phyloP scores from a whole-genome alignment of 1,139 yeast genomes.

The Magnusiomyces ingens region DNA sequence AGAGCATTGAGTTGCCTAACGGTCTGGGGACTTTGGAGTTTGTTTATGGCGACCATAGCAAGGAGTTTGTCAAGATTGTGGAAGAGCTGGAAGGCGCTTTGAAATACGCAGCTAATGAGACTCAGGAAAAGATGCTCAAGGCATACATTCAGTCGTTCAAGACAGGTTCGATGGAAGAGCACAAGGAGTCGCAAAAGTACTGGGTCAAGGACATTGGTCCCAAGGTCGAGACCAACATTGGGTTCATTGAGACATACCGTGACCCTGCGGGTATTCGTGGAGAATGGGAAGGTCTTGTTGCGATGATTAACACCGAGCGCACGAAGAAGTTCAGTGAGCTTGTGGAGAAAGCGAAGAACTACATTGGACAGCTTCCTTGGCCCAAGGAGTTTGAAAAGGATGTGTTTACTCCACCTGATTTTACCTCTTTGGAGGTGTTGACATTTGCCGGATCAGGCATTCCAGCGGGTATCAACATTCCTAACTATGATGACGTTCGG shows the following conservation, averaged over 20 bases:
- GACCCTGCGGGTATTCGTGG: conserved; percentile 91
- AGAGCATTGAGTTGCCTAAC: conserved; percentile 19
- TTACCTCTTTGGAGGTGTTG: conserved; percentile 80
- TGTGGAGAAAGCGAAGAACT: conserved; percentile 59
- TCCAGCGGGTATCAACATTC: conserved; percentile 90
- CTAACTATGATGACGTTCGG: conserved; percentile 85
- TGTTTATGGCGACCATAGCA: conserved; percentile 59
- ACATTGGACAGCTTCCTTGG: conserved; percentile 73
- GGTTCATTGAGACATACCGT: conserved; percentile 86
- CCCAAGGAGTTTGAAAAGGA: conserved; percentile 67
- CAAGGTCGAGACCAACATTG: conserved; percentile 75
- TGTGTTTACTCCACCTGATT: conserved; percentile 83
- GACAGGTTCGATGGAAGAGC: conserved; percentile 81
- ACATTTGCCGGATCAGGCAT: conserved; percentile 86
- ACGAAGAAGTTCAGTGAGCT: conserved; percentile 70
- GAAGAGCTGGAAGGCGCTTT: conserved; percentile 51
- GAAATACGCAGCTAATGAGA: conserved; percentile 63
- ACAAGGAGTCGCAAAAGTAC: conserved; percentile 71
- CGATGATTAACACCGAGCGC: conserved; percentile 85
- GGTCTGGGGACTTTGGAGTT: conserved; percentile 46
- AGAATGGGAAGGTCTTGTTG: conserved; percentile 89
- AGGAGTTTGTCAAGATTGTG: conserved; percentile 56
- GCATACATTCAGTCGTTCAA: conserved; percentile 63
- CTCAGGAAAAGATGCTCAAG: conserved; percentile 57
- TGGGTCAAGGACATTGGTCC: conserved; percentile 91